Percentiles rank a stretch among this genome's conserved stretches.
These are phyloP conservation scores for Athelia psychrophila DNA, from an alignment of 1,284 basidiomycete genomes.

Conservation along the genomic window DNA sequence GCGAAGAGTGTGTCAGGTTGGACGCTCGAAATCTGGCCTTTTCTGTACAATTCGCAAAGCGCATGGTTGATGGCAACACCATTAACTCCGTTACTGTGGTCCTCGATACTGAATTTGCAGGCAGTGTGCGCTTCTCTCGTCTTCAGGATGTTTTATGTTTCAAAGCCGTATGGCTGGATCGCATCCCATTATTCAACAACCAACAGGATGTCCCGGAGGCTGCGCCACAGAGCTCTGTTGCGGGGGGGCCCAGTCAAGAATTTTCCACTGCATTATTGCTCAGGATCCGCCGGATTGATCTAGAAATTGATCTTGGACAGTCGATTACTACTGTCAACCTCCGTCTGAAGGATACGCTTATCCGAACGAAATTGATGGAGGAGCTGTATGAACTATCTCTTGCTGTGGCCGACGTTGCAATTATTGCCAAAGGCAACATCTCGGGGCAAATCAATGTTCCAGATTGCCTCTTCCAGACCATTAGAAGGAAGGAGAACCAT, in stretches of 20 bases:
- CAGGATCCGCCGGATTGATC: conserved; percentile 66
- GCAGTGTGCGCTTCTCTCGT: conserved; percentile 73
- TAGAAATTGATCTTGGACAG: conserved; percentile 78
- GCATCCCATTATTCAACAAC: conserved; percentile 70
- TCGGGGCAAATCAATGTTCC: conserved; percentile 70
- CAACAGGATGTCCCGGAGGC: conserved; percentile 24
- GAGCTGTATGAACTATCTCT: conserved; percentile 60
- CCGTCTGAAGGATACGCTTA: conserved; percentile 55
- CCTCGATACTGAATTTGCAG: conserved; percentile 75
- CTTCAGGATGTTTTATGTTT: conserved; percentile 86
- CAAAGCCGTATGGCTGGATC: conserved; percentile 88
- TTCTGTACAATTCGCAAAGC: conserved; percentile 62
- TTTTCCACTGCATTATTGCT: conserved; percentile 62
- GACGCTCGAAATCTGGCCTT: conserved; percentile 76
- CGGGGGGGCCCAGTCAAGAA: conserved; percentile 35
- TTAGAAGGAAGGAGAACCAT: conserved; percentile 48
- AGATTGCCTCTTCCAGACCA: conserved; percentile 74
- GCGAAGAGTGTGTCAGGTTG: conserved; percentile 74
- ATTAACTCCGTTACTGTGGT: conserved; percentile 66
- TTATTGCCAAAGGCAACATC: conserved; percentile 72
- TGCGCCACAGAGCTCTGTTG: conserved; percentile 16
- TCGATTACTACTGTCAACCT: conserved; percentile 68
- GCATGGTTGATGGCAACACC: conserved; percentile 30
- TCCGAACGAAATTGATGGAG: conserved; percentile 63
- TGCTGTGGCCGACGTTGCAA: conserved; percentile 58